These are phyloP conservation scores for Scorias spongiosa DNA, from an alignment of 2,329 filamentous ascomycete species.

Conservation along the genomic window DNA sequence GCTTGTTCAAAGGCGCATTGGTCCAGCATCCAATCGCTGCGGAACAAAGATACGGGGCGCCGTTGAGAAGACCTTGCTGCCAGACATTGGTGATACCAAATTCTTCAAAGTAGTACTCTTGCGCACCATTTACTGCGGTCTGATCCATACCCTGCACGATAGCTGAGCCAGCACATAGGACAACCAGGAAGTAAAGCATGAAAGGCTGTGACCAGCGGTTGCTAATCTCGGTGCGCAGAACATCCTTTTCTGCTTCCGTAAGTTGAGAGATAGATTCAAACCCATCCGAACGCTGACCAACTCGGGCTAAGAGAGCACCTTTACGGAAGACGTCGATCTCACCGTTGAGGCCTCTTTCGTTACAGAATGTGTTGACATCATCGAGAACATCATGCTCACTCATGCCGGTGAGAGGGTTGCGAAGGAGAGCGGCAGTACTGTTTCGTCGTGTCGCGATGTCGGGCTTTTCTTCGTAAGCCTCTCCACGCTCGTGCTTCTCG, in stretches of 20 bases:
- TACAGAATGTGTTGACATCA: conserved; percentile 13
- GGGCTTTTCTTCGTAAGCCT: background rate
- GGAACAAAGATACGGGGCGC: conserved; percentile 49
- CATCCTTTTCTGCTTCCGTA: conserved; percentile 40
- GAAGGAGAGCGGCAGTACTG: conserved; percentile 11
- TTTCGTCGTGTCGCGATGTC: conserved; percentile 2
- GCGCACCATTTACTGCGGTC: conserved; percentile 33
- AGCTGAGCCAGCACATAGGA: conserved; percentile 38
- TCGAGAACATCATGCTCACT: conserved; percentile 11
- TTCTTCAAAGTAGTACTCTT: conserved; percentile 14
- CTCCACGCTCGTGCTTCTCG: background rate
- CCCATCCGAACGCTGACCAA: conserved; percentile 11
- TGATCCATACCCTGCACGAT: conserved; percentile 39
- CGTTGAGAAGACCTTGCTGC: conserved; percentile 42
- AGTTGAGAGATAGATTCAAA: conserved; percentile 26
- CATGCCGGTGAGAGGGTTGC: conserved; percentile 16
- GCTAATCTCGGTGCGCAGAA: conserved; percentile 44
- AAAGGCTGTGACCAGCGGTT: conserved; percentile 57
- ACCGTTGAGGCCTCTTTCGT: conserved; percentile 10
- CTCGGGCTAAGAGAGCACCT: conserved; percentile 13
- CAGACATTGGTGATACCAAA: conserved; percentile 12
- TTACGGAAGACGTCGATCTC: conserved; percentile 11
- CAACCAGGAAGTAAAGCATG: conserved; percentile 44
- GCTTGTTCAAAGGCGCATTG: conserved; percentile 55
- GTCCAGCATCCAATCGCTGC: conserved; percentile 58